Conservation (phyloP, 176 grass and related monocot genomes). For the Eremochloa ophiuroides region DNA sequence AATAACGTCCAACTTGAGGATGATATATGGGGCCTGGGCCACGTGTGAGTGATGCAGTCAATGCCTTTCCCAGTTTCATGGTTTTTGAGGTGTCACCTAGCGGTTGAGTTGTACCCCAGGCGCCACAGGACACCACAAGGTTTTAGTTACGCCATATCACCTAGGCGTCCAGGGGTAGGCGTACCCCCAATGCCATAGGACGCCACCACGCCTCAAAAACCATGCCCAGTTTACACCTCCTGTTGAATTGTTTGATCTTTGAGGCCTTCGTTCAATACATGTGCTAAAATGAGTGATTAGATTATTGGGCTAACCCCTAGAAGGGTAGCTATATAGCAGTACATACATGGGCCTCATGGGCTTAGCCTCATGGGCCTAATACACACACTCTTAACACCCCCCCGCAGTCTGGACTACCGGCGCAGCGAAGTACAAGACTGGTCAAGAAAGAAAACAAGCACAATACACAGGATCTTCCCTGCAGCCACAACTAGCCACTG, state of each 20-base stretch:
- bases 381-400: no score
- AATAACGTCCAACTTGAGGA: not conserved
- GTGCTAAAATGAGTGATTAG: no score
- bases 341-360: no score
- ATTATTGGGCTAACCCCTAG: no score
- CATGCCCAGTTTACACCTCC: not conserved
- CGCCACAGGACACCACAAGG: not conserved
- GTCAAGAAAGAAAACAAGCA: no score
- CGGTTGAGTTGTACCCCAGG: not conserved
- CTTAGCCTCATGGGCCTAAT: no score
- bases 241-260: not conserved
- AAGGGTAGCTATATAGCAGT: no score
- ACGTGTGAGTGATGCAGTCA: not conserved
- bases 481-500: no score
- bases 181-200: not conserved
- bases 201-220: not conserved
- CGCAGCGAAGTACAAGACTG: no score
- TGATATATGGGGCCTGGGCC: not conserved
- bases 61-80: not conserved
- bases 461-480: no score
- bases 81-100: not conserved
- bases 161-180: not conserved
- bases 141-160: not conserved
- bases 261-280: conserved; percentile 7
- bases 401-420: no score